Evolutionary conservation across 768 basidiomycete species (phyloP), one percentile per base, ranked within the genome.

Genomic region (Collybia sordida): DNA sequence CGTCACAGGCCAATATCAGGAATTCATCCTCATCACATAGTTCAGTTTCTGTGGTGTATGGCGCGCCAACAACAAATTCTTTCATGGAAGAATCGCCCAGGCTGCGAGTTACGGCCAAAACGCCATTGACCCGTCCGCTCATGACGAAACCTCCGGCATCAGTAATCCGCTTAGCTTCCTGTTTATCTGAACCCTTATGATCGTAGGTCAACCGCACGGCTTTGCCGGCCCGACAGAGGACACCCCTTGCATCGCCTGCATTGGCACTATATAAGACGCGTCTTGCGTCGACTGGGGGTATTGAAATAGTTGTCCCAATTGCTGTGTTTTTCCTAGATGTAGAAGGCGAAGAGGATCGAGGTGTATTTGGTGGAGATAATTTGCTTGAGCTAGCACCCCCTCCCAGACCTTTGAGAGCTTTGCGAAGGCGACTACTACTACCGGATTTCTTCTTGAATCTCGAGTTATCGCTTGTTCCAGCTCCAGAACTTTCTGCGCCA

Each of bases 121-220:
- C 95, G 55, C 96, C 97, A 58, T 99, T 99, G 27, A 99, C 97
- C 11, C 97, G 83, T 55, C 96, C 97, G 62, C 96, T 96, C 90
- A 99, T 86, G 18, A 99, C 95, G 64, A 98, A 99, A 1, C 97
- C 97, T 8, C 97, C 97, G 0, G 97, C 97, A 63, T 98, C 97
- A 42, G 81, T 94, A 65, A 99, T 98, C 18, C 97, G 83, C 71
- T 97, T 98, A 17, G 95, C 95, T 70, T 99, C 97, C 66, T 96
- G 93, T 61, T 88, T 87, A 66, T 99, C 97, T 4, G 89, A 87
- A 24, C 97, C 97, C 67, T 99, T 99, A 76, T 99, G 97, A 64
- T 99, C 97, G 64, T 99, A 98, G 17, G 97, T 98, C 62, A 99
- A 71, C 39, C 97, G 80, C 3, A 98, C 85, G 4, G 93, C 97